Percentiles rank a stretch among this genome's conserved stretches.
These are phyloP conservation scores for Jatropha podagrica DNA, from an alignment of 441 rosid genomes.

Conservation along the genomic window DNA sequence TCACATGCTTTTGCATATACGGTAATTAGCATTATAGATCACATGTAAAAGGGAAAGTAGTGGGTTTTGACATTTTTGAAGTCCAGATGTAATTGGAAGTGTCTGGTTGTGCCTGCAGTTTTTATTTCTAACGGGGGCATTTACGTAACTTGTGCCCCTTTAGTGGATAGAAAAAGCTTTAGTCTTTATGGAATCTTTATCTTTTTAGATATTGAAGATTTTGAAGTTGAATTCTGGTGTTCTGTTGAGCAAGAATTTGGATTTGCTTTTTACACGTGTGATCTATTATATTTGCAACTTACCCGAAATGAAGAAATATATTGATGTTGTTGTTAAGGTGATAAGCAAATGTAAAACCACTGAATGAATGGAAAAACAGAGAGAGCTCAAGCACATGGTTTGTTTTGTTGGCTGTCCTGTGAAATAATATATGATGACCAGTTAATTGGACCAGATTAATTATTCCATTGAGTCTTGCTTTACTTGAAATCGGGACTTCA, in stretches of 20 bases:
- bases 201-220: neutral
- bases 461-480: neutral
- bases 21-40: neutral
- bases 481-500: neutral
- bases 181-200: neutral
- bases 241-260: neutral
- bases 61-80: neutral
- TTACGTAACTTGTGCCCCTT: neutral
- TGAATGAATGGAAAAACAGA: neutral
- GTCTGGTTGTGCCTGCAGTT: neutral
- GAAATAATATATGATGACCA: neutral
- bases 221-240: neutral
- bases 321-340: conserved; percentile 1
- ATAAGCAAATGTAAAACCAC: neutral
- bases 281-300: neutral
- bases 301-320: too few species aligned
- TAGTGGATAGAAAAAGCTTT: neutral
- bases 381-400: neutral
- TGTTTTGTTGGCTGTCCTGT: neutral
- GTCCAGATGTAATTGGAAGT: neutral
- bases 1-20: neutral
- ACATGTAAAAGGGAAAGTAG: neutral
- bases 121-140: neutral
- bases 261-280: neutral
- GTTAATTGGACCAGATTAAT: neutral